Conservation (phyloP, 1,139 yeast genomes). For the Blastobotrys illinoisensis region DNA sequence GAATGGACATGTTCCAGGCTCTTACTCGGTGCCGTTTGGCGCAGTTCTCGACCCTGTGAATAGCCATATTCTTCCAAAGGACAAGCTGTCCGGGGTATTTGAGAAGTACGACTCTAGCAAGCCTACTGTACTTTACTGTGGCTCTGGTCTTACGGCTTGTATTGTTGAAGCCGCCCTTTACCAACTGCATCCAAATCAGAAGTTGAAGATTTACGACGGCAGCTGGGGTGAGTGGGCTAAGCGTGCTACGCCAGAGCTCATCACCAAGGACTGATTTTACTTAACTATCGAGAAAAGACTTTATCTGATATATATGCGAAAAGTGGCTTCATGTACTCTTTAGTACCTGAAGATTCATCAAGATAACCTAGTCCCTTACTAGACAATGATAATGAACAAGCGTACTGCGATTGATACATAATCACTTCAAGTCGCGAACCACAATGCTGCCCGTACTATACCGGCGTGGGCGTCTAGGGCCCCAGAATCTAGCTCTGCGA, state of each 20-base stretch:
- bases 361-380: too few relatives aligned
- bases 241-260: neutral
- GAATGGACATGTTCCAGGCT: neutral
- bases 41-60: neutral
- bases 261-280: neutral
- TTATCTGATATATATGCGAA: too few relatives aligned
- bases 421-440: too few relatives aligned
- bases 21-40: neutral
- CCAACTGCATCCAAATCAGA: neutral
- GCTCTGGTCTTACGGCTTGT: neutral
- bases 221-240: neutral
- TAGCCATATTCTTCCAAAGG: neutral
- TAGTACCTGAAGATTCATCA: too few relatives aligned
- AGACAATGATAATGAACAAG: too few relatives aligned
- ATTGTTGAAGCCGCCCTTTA: neutral
- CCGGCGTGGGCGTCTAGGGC: too few relatives aligned
- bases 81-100: neutral
- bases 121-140: neutral
- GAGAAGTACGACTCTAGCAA: neutral
- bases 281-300: too few relatives aligned
- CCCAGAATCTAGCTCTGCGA: too few relatives aligned
- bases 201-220: neutral
- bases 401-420: too few relatives aligned
- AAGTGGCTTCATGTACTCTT: too few relatives aligned
- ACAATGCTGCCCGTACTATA: too few relatives aligned